Base-by-base conservation (phyloP, 495 filamentous ascomycete species). In the Penicillium robsamsonii region DNA sequence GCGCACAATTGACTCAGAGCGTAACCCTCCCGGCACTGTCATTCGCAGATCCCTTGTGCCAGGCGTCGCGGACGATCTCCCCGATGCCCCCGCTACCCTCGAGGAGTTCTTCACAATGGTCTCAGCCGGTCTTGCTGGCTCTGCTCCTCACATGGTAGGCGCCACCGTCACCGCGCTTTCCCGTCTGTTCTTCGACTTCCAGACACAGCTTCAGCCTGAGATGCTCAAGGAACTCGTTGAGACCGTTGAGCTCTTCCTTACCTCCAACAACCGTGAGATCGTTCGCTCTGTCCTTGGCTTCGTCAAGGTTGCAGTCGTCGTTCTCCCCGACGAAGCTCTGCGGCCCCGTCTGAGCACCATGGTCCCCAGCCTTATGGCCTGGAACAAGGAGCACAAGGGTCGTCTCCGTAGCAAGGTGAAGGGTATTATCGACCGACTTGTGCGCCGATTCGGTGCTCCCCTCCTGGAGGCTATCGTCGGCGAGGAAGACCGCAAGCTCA, bases 61-160 rank as follows among this genome's bases (percentile, higher is more conserved):
- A 0, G 82, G 92, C 67, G 93, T 97, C 89, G 80, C 87, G 5
- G 74, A 83, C 33, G 81, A 93, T 67, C 85, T 91, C 2, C 88
- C 91, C n/a, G 73, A 81, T 50, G 91, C 86, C 3, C 67, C 79
- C 13, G 92, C 93, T 7, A 88, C 80, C 13, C 79, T 97, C 27
- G 92, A 97, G 62, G 94, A 97, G 68, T 97, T 95, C 71, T 90
- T 97, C 80, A 96, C 92, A 40, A 98, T 98, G 93, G 87, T 98
- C 31, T 92, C 89, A 46, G 95, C 94, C 20, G 94, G 95, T 70
- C 83, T 98, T 30, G 94, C 93, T 2, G 93, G 91, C 41, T 84
- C 80, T 56, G 89, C 91, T 17, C 92, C 94, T 37, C 94, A 97
- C 74, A 96, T 96, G 90, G 87, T 97, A 56, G 92, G 89, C 8